A percentile compares a stretch with the other conserved stretches of the same genome.
Conservation (phyloP, 805 yeast genomes). For the Nakazawaea ishiwadae region DNA sequence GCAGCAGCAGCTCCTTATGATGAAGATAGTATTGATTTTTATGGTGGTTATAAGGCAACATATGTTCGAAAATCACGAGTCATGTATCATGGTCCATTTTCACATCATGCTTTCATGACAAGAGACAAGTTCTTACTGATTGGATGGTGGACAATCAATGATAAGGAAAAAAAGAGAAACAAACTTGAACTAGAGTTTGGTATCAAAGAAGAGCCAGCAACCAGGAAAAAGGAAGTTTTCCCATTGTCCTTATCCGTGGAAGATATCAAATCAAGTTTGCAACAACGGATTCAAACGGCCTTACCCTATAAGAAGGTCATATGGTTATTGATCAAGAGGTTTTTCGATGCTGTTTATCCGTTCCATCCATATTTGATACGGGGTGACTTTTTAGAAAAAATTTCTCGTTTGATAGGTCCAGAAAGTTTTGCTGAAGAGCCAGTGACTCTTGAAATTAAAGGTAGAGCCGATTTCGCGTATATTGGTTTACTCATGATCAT, state of each 20-base stretch:
- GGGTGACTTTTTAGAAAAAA: slow-evolving; percentile 24
- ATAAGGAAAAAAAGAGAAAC: slow-evolving; percentile 24
- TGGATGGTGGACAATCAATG: slow-evolving; percentile 14
- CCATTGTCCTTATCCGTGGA: slow-evolving; percentile 1
- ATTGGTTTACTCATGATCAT: slow-evolving; percentile 36
- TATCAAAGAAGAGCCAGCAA: slow-evolving; percentile 3
- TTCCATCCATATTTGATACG: slow-evolving; percentile 44
- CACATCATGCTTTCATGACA: slow-evolving; percentile 22
- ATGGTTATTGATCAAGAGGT: slow-evolving; percentile 41
- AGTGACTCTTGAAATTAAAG: slow-evolving; percentile 24
- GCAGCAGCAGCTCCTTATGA: not conserved
- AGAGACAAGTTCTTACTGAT: slow-evolving; percentile 27
- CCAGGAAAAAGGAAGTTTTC: slow-evolving; percentile 1
- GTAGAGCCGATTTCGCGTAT: slow-evolving; percentile 34
- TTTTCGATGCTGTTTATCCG: slow-evolving; percentile 40
- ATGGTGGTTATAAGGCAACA: slow-evolving; percentile 24
- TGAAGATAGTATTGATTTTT: slow-evolving; percentile 22
- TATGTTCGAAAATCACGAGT: slow-evolving; percentile 27
- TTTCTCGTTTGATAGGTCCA: slow-evolving; percentile 34
- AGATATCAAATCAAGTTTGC: slow-evolving; percentile 28
- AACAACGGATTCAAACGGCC: slow-evolving; percentile 31
- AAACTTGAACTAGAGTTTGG: slow-evolving; percentile 13
- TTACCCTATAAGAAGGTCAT: slow-evolving; percentile 40
- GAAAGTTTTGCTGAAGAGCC: slow-evolving; percentile 21
- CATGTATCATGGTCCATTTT: slow-evolving; percentile 27